Evolutionary conservation across 2,329 filamentous ascomycete species (phyloP).

Genomic region (Aspergillus clavatus): DNA sequence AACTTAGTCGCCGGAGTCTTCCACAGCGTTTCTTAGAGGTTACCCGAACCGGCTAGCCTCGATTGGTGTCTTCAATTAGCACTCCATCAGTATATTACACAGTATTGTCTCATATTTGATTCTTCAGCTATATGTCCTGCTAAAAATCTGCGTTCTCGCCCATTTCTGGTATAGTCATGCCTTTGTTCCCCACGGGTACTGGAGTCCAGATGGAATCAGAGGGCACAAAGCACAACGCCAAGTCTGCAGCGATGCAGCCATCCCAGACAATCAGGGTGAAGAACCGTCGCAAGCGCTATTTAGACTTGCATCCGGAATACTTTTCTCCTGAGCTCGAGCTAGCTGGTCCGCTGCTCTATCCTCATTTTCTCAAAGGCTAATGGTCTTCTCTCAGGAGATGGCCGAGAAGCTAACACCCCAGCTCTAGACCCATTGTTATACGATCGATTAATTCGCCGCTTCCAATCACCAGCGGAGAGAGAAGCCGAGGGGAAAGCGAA

Average conservation of each 20-base stretch:
- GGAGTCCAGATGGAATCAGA: conserved; percentile 18
- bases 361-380: conserved; percentile 17
- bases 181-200: conserved; percentile 33
- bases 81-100: no score
- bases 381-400: conserved; percentile 7
- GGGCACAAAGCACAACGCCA: conserved; percentile 1
- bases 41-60: background rate
- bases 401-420: conserved; percentile 24
- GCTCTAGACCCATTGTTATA: conserved; percentile 70
- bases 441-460: conserved; percentile 71
- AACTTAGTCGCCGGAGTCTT: background rate
- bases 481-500: conserved; percentile 67
- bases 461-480: conserved; percentile 68
- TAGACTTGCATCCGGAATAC: conserved; percentile 68
- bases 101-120: conserved; percentile 5
- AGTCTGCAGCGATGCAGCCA: conserved; percentile 22
- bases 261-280: conserved; percentile 53
- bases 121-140: conserved; percentile 5
- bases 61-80: no score
- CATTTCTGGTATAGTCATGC: conserved; percentile 22
- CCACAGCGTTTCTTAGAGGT: background rate
- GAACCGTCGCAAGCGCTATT: conserved; percentile 73
- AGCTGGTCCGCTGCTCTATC: conserved; percentile 47
- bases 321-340: conserved; percentile 61
- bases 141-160: background rate